Evolutionary conservation across 139 green algal species (phyloP), one percentile per base, ranked within the genome.

Genomic region (Desmodesmus armatus): DNA sequence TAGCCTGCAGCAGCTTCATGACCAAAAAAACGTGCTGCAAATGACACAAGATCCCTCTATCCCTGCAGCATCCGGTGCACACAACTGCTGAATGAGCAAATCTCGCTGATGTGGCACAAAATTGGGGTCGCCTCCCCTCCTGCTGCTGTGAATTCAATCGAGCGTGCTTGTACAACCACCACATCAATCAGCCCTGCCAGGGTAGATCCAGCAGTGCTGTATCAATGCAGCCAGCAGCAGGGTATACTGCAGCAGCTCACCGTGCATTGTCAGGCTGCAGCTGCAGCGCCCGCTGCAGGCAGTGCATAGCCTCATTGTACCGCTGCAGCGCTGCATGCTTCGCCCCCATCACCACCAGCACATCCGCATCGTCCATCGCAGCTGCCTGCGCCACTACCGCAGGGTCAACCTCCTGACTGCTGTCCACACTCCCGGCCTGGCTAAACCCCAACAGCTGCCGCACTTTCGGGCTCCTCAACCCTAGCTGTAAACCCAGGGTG

Each of bases 331-430:
- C 87, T 23, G 74, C 78, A 51, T 86, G 65, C 80, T 92, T 88
- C 43, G 90, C 90, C 2, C 84, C 90, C 88, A 93, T 88, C 33
- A 92, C 82, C 21, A 92, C 88, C 49, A 93, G 58, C 2, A 93
- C 55, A 51, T 92, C 82, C 21, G 88, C 63, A 74, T 83, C 87
- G 39, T 55, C 29, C 29, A 86, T 83, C 2, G 51, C 73, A 9
- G 39, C 63, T 31, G 85, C 88, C 39, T 75, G 75, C 35, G 62
- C 47, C 15, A 63, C 78, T 33, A 87, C 51, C 29, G 44, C 71
- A 27, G 77, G 67, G n/a, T 76, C 85, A n/a, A n/a, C n/a, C n/a
- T n/a, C n/a, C n/a, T n/a, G n/a, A n/a, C n/a, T n/a, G n/a, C n/a
- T n/a, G n/a, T n/a, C n/a, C 29, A 83, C 63, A 2, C n/a, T 47